These are phyloP conservation scores for Talaromyces proteolyticus DNA, from an alignment of 495 filamentous ascomycete species.

Conservation along the genomic window DNA sequence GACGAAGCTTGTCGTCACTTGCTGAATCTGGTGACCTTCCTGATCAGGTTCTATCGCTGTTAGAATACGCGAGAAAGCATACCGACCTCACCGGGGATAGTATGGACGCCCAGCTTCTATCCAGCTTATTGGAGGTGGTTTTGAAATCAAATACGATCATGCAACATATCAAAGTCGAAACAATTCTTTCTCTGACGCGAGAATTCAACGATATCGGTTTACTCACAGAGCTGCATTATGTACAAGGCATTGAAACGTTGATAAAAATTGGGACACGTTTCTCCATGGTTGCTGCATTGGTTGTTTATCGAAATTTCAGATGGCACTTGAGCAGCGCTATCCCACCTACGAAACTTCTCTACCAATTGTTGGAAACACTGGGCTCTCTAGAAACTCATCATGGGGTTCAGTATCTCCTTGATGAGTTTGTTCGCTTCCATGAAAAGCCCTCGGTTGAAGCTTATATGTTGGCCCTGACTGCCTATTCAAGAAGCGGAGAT, in stretches of 20 bases:
- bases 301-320: slow-evolving; percentile 37
- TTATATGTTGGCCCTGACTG: slow-evolving; percentile 25
- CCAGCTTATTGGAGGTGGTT: slow-evolving; percentile 15
- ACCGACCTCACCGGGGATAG: no score
- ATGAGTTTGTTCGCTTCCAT: slow-evolving; percentile 35
- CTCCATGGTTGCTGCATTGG: slow-evolving; percentile 20
- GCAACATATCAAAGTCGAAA: slow-evolving; percentile 17
- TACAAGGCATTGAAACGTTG: slow-evolving; percentile 20
- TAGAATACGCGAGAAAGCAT: slow-evolving; percentile 9
- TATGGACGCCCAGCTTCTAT: slow-evolving; percentile 9
- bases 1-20: background rate
- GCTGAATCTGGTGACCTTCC: slow-evolving; percentile 1
- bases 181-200: slow-evolving; percentile 21
- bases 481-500: slow-evolving; percentile 26
- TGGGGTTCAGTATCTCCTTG: slow-evolving; percentile 45
- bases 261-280: slow-evolving; percentile 15
- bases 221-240: slow-evolving; percentile 18
- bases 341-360: slow-evolving; percentile 16
- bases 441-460: slow-evolving; percentile 17
- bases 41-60: slow-evolving; percentile 11
- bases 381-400: slow-evolving; percentile 19
- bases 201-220: slow-evolving; percentile 16
- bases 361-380: slow-evolving; percentile 16
- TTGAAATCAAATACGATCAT: slow-evolving; percentile 15
- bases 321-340: slow-evolving; percentile 15